These are phyloP conservation scores for Russula sp. DNA, from an alignment of 768 basidiomycete species.

Conservation along the genomic window DNA sequence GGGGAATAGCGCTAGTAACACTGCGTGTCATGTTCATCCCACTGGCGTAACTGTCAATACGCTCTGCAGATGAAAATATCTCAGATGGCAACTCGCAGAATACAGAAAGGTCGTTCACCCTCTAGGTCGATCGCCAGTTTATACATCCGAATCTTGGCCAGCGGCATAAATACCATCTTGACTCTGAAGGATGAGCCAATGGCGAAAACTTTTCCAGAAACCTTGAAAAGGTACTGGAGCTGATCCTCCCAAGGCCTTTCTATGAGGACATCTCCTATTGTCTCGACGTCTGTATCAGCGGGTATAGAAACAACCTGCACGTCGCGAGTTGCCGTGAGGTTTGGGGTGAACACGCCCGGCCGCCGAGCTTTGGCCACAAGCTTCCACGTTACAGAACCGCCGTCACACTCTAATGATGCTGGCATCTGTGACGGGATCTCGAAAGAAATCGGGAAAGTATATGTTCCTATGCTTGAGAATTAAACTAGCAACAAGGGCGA, in stretches of 20 bases:
- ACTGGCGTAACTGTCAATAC: constrained; percentile 71
- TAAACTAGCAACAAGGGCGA: not conserved
- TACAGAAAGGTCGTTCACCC: constrained; percentile 42
- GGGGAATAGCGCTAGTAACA: constrained; percentile 51
- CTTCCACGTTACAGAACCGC: constrained; percentile 71
- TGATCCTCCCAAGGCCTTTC: constrained; percentile 90
- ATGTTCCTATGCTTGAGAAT: constrained; percentile 50
- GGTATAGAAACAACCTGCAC: constrained; percentile 71
- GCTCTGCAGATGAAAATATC: constrained; percentile 46
- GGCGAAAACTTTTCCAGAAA: constrained; percentile 69
- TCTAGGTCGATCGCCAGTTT: constrained; percentile 68
- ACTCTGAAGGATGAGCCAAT: constrained; percentile 80
- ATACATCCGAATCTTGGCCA: constrained; percentile 77
- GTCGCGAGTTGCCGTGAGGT: constrained; percentile 60
- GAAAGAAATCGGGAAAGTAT: constrained; percentile 92
- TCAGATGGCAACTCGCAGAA: not conserved
- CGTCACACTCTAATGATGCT: constrained; percentile 66
- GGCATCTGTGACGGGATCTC: constrained; percentile 73
- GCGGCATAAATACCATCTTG: constrained; percentile 71
- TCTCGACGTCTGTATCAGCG: constrained; percentile 80
- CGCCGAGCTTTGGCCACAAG: constrained; percentile 79
- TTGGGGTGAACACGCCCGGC: constrained; percentile 71
- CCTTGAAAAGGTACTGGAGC: constrained; percentile 68
- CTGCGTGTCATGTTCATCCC: constrained; percentile 60
- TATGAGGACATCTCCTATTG: constrained; percentile 69